Evolutionary conservation across 257 asterid species (phyloP).

Genomic region (Ajuga chamaepitys): DNA sequence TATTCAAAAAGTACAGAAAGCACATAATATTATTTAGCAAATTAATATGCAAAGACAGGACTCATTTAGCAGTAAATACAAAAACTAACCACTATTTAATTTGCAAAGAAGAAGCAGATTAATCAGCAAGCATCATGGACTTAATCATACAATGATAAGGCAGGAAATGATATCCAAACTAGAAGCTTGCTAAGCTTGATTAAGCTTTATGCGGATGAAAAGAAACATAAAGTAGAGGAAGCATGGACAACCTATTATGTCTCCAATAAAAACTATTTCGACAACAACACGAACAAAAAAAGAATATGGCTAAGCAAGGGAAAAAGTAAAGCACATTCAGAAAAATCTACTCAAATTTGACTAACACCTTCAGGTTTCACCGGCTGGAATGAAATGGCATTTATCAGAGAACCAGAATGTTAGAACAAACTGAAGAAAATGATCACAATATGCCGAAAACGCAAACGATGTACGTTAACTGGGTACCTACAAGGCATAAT

Average conservation of each 20-base stretch:
- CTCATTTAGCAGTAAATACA: neutral
- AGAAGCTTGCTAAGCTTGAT: neutral
- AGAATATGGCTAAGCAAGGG: neutral
- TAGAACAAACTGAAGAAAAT: too few species aligned
- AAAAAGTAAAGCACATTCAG: neutral
- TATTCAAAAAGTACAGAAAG: conserved; percentile 22
- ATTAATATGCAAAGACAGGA: conserved; percentile 7
- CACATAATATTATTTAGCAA: conserved; percentile 9
- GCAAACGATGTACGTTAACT: neutral
- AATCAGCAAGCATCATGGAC: neutral
- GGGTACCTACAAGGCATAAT: neutral
- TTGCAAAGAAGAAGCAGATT: neutral
- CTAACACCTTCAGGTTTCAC: neutral
- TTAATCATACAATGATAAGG: neutral
- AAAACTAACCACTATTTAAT: neutral
- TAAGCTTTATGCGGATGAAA: neutral
- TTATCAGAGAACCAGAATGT: neutral
- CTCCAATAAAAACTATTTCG: neutral
- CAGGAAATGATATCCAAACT: neutral
- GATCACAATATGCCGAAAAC: neutral
- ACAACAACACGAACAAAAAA: too few species aligned
- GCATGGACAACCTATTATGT: neutral
- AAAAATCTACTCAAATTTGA: neutral
- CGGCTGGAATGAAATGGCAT: neutral
- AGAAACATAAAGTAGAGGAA: neutral